Base-by-base conservation (phyloP, 2,329 filamentous ascomycete genomes). In the Hypoxylon sp. region DNA sequence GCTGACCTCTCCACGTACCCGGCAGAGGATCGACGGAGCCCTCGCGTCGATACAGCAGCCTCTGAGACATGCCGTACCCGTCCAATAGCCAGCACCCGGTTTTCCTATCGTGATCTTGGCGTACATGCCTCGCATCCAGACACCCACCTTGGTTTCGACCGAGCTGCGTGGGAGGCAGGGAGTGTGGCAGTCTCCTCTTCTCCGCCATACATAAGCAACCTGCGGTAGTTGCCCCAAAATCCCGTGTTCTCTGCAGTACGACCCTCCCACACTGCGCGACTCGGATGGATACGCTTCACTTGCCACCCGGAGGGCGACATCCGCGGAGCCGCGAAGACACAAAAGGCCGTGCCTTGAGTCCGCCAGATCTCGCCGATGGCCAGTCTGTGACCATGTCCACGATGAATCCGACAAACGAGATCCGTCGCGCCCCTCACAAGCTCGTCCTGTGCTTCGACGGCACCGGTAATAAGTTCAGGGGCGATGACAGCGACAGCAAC, bases 401-500 rank as follows among this genome's bases (percentile, higher is more conserved):
- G n/a, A 68, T 69, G 66, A 64, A 62, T 41, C 52, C 58, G 8
- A 41, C 54, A 40, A 53, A 45, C 23, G 68, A 67, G 13, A 37
- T 45, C 23, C 51, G 56, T 5, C 62, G 52, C 18, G 9, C 57
- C 6, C 69, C 69, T 31, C 68, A 72, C 17, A 86, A 86, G 66
- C 77, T 87, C 11, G 78, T 87, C 8, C 73, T 88, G 1, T 87
- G 85, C 65, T 87, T 88, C 50, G 85, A 87, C 48, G 85, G 85
- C 4, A 87, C 85, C 0, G 85, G 84, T 0, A 87, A 87, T 66
- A 86, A 86, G 60, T 87, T 87, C 58, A 79, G 83, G 38, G 84
- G 85, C 8, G 83, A 87, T 48, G 84, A 86, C 10, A 85, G 81
- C 37, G 84, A 87, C 64, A 86, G 82, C 69, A 87, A 87, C 50